phyloP scores from a whole-genome alignment of 768 basidiomycete genomes.

The Cystobasidium ongulense region DNA sequence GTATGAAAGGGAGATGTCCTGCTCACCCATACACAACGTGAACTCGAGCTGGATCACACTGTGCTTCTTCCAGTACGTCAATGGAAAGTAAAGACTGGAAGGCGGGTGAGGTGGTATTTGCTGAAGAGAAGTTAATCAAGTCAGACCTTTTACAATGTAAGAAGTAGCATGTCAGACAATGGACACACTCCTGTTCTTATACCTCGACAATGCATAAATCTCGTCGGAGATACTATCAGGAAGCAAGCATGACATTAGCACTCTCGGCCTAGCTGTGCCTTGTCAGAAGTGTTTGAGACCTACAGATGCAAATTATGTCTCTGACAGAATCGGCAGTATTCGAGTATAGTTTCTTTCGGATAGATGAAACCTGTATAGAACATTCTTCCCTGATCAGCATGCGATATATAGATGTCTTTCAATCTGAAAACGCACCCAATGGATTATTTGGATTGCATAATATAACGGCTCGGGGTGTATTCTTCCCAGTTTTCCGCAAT shows the following conservation, averaged over 20 bases:
- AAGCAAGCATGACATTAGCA: background rate
- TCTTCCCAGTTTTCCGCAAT: constrained; percentile 1
- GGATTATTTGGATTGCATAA: constrained; percentile 42
- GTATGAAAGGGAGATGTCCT: background rate
- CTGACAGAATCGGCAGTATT: constrained; percentile 37
- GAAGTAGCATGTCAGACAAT: background rate
- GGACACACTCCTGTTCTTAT: constrained; percentile 13
- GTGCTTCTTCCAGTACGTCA: constrained; percentile 37
- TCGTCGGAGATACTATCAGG: constrained; percentile 32
- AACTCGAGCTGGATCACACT: constrained; percentile 37
- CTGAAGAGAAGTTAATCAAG: background rate
- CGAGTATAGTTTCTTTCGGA: constrained; percentile 36
- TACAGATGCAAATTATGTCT: constrained; percentile 38
- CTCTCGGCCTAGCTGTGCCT: too few species aligned
- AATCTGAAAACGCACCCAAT: too few species aligned
- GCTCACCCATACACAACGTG: constrained; percentile 31
- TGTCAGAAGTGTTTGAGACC: background rate
- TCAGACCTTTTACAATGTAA: constrained; percentile 1
- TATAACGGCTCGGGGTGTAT: constrained; percentile 34
- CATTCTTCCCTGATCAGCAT: too few species aligned
- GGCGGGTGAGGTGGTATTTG: background rate
- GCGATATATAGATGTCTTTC: too few species aligned
- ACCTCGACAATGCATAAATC: constrained; percentile 39
- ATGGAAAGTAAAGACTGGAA: constrained; percentile 41
- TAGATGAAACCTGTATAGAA: constrained; percentile 40